phyloP scores from a whole-genome alignment of 78 protist genomes.

The Dictyostelium citrinum region DNA sequence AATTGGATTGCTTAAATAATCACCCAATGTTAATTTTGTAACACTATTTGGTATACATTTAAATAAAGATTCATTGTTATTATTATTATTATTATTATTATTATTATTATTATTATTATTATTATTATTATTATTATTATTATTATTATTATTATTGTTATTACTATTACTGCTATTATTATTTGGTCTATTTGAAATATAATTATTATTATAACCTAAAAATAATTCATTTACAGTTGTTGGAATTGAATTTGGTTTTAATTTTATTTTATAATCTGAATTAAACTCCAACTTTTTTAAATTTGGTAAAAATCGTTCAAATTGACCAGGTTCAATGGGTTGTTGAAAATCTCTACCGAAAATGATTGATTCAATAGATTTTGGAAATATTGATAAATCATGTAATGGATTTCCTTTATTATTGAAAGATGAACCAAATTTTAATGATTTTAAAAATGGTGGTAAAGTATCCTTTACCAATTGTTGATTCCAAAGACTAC shows the following conservation, averaged over 20 bases:
- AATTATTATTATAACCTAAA: background rate
- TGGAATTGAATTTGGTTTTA: background rate
- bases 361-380: background rate
- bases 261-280: background rate
- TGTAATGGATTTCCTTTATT: background rate
- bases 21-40: background rate
- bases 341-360: background rate
- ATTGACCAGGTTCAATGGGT: background rate
- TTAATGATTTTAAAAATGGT: background rate
- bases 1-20: background rate
- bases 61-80: background rate
- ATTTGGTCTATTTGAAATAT: no score
- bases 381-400: background rate
- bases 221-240: background rate
- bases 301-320: background rate
- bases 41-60: background rate
- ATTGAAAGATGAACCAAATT: background rate
- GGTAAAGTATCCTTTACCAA: background rate
- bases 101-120: background rate
- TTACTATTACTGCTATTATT: background rate
- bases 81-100: background rate
- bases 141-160: background rate
- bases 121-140: background rate
- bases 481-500: background rate
- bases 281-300: background rate